phyloP scores from a whole-genome alignment of 805 yeast genomes.

The Candida takata region DNA sequence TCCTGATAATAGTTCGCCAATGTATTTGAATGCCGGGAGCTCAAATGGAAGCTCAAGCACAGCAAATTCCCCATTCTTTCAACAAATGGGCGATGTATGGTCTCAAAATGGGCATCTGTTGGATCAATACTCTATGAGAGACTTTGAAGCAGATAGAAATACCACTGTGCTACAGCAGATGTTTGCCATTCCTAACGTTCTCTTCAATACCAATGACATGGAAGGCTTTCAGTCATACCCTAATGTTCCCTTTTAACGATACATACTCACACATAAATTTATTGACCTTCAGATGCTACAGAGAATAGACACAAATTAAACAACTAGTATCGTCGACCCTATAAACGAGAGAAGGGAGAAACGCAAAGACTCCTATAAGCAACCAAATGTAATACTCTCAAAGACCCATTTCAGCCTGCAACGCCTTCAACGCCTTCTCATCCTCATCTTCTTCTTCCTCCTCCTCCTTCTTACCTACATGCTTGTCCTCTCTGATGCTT shows the following conservation, averaged over 20 bases:
- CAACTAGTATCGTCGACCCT: too few relatives aligned
- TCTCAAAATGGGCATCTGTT: background rate
- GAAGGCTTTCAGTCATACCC: background rate
- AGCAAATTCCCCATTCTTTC: background rate
- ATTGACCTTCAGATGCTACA: too few relatives aligned
- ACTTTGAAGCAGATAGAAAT: slow-evolving; percentile 6
- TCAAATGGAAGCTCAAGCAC: too few relatives aligned
- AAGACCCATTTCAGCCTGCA: slow-evolving; percentile 85
- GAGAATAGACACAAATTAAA: too few relatives aligned
- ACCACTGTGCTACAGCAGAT: slow-evolving; percentile 11
- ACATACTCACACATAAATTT: too few relatives aligned
- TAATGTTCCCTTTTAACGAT: background rate
- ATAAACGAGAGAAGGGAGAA: too few relatives aligned
- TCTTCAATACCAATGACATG: slow-evolving; percentile 7
- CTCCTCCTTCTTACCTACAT: too few relatives aligned
- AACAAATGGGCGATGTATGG: background rate
- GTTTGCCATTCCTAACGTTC: slow-evolving; percentile 13
- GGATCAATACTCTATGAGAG: slow-evolving; percentile 2
- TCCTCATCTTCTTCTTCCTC: slow-evolving; percentile 69
- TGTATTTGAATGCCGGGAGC: too few relatives aligned
- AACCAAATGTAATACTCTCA: slow-evolving; percentile 23
- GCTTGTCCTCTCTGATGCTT: slow-evolving; percentile 21
- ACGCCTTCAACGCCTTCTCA: slow-evolving; percentile 70
- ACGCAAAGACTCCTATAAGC: too few relatives aligned
- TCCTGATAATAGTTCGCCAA: too few relatives aligned